Conservation (phyloP, 169 alveolate genomes). For the Cryptosporidium parvum region DNA sequence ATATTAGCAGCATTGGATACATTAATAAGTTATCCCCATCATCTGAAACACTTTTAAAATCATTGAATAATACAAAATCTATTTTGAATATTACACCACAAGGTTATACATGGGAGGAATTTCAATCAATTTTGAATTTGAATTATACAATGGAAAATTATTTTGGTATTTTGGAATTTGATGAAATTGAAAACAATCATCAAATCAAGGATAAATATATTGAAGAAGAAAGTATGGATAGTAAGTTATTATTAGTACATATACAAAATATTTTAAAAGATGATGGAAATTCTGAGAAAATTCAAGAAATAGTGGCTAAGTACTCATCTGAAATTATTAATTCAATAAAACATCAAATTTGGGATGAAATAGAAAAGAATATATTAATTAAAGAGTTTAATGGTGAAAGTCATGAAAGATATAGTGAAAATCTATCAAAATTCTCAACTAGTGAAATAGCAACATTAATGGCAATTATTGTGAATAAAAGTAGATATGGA, state of each 20-base stretch:
- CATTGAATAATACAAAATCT: slow-evolving; percentile 32
- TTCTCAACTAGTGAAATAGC: slow-evolving; percentile 50
- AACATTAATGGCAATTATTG: slow-evolving; percentile 51
- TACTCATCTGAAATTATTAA: slow-evolving; percentile 9
- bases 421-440: slow-evolving; percentile 1
- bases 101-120: slow-evolving; percentile 75
- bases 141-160: slow-evolving; percentile 45
- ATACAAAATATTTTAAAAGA: neutral
- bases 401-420: slow-evolving; percentile 17
- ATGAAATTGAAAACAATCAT: neutral
- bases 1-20: neutral
- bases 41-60: slow-evolving; percentile 34
- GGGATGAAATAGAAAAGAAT: slow-evolving; percentile 58
- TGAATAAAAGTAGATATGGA: slow-evolving; percentile 74
- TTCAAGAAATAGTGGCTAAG: neutral
- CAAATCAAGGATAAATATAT: neutral
- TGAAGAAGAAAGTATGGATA: slow-evolving; percentile 3
- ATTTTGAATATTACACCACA: slow-evolving; percentile 56
- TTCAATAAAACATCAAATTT: slow-evolving; percentile 36
- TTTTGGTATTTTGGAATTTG: slow-evolving; percentile 49
- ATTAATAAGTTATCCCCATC: slow-evolving; percentile 22
- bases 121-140: slow-evolving; percentile 36
- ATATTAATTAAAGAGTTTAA: slow-evolving; percentile 13
- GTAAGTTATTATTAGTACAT: neutral
- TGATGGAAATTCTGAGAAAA: neutral